Conservation (phyloP, 306 rosid species). For the Luffa aegyptiaca region DNA sequence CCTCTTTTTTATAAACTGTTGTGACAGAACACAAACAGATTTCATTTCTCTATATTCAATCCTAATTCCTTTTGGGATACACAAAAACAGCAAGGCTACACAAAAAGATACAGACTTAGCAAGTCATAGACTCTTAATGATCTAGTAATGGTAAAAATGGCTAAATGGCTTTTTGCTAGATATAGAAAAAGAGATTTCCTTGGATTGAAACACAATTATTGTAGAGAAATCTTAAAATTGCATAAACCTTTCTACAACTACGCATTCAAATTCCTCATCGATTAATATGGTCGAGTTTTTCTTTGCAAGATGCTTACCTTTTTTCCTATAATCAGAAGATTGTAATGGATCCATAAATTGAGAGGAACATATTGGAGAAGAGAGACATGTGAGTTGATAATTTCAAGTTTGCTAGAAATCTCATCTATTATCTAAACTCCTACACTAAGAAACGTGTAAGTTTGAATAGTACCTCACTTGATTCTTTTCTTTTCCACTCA, state of each 20-base stretch:
- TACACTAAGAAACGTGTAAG: too few species aligned
- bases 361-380: neutral
- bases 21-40: too few species aligned
- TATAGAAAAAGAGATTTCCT: neutral
- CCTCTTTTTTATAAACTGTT: too few species aligned
- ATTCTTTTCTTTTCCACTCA: too few species aligned
- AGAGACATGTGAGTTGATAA: neutral
- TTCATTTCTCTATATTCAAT: too few species aligned
- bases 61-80: too few species aligned
- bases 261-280: constrained; percentile 16
- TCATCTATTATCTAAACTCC: neutral
- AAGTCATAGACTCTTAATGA: neutral
- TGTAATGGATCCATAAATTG: neutral
- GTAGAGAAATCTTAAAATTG: constrained; percentile 21
- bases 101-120: neutral
- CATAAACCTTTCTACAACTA: constrained; percentile 10
- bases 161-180: neutral
- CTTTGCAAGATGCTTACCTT: constrained; percentile 17
- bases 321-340: constrained; percentile 33
- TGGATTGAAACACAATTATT: neutral
- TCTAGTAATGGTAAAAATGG: neutral
- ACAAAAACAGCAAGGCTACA: too few species aligned
- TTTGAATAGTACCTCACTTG: too few species aligned
- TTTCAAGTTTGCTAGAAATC: neutral
- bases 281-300: constrained; percentile 14